phyloP scores from a whole-genome alignment of 345 rosid genomes.

The Fremontodendron californicum region DNA sequence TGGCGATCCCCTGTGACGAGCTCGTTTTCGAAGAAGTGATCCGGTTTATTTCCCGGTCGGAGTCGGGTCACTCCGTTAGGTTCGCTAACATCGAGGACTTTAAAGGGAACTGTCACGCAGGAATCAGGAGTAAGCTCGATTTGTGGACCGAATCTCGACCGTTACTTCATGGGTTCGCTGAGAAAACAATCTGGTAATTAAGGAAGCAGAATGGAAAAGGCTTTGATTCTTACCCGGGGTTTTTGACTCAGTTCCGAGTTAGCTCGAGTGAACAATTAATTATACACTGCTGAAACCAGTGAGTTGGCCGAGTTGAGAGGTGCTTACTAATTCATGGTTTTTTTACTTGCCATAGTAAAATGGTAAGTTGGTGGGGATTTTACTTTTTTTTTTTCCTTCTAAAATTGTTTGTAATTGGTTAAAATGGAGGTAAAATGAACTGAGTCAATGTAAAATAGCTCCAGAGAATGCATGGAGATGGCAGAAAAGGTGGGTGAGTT shows the following conservation, averaged over 20 bases:
- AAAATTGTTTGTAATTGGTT: neutral
- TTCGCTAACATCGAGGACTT: constrained; percentile 50
- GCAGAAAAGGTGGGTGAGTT: constrained; percentile 47
- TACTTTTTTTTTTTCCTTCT: neutral
- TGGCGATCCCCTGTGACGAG: constrained; percentile 88
- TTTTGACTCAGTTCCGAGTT: constrained; percentile 29
- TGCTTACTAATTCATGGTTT: constrained; percentile 4
- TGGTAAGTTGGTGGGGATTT: neutral
- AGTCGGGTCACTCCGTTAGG: constrained; percentile 43
- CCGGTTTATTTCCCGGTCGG: constrained; percentile 58
- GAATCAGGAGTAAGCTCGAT: no score
- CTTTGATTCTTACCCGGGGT: constrained; percentile 34
- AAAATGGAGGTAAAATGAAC: neutral
- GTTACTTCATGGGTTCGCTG: constrained; percentile 56
- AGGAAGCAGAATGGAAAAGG: neutral
- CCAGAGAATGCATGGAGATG: constrained; percentile 53
- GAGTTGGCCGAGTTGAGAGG: constrained; percentile 22
- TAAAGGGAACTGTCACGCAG: constrained; percentile 63
- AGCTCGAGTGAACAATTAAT: constrained; percentile 10
- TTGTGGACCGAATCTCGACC: constrained; percentile 76
- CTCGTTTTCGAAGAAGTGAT: constrained; percentile 71
- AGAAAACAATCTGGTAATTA: constrained; percentile 47
- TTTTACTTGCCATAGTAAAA: neutral
- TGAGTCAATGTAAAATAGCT: constrained; percentile 13
- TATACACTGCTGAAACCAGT: neutral